Evolutionary conservation across 805 yeast genomes (phyloP).

Genomic region (Yamadazyma ubonensis): DNA sequence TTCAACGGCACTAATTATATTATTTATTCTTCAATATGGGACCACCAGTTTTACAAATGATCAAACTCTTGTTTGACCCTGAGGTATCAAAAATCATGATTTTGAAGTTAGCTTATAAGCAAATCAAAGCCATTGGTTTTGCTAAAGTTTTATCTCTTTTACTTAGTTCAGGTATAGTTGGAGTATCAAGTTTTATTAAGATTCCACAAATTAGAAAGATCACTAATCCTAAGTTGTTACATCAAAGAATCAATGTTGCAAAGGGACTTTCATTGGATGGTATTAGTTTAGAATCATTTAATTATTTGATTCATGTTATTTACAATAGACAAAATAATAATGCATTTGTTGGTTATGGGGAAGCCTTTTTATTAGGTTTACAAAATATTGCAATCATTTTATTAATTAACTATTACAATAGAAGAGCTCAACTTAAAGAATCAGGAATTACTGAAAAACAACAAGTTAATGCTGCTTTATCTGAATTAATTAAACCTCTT

Average conservation of each 20-base stretch:
- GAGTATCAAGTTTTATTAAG: conserved; percentile 37
- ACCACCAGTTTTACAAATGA: conserved; percentile 27
- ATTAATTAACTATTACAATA: conserved; percentile 34
- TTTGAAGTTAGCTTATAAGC: conserved; percentile 36
- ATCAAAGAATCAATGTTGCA: conserved; percentile 29
- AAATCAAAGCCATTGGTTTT: conserved; percentile 32
- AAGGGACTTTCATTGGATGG: conserved; percentile 38
- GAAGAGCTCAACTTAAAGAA: conserved; percentile 19
- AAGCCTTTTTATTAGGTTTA: conserved; percentile 36
- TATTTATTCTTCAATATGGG: conserved; percentile 22
- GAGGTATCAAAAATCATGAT: conserved; percentile 40
- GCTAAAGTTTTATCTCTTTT: conserved; percentile 32
- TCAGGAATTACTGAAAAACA: conserved; percentile 19
- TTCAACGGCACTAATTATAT: neutral
- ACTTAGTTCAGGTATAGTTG: conserved; percentile 36
- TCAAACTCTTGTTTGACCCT: conserved; percentile 38
- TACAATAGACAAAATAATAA: conserved; percentile 36
- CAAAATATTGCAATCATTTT: conserved; percentile 39
- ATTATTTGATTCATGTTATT: conserved; percentile 38
- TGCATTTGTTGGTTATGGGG: conserved; percentile 41
- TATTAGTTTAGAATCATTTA: conserved; percentile 35
- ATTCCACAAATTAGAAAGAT: conserved; percentile 43
- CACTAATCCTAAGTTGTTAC: conserved; percentile 24
- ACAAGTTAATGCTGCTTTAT: conserved; percentile 17
- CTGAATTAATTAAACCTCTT: conserved; percentile 25